Evolutionary conservation across 805 yeast genomes (phyloP).

Genomic region (Jamesozyma jinghongensis): DNA sequence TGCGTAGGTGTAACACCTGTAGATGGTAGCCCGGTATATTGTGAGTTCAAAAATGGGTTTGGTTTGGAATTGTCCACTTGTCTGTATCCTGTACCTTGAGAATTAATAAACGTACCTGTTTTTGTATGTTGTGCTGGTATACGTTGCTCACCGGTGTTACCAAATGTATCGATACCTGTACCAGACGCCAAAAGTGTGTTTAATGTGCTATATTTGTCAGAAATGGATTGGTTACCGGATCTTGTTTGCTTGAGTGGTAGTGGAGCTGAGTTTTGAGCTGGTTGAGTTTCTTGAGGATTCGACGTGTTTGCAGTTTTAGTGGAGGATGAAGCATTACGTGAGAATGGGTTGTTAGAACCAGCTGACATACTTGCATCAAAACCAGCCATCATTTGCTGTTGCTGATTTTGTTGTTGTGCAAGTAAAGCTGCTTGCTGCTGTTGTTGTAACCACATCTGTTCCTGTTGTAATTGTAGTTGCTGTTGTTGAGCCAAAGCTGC

Average conservation of each 20-base stretch:
- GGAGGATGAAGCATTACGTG: conserved; percentile 24
- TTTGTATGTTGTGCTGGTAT: conserved; percentile 90
- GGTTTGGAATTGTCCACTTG: conserved; percentile 34
- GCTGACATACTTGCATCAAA: conserved; percentile 39
- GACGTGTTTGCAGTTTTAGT: conserved; percentile 4
- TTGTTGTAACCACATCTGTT: conserved; percentile 22
- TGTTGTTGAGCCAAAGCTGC: conserved; percentile 26
- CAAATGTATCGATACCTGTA: conserved; percentile 85
- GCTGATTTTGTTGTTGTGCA: conserved; percentile 35
- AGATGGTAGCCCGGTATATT: conserved; percentile 64
- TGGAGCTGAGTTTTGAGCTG: conserved; percentile 7
- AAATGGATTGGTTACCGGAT: conserved; percentile 49
- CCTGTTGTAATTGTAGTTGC: conserved; percentile 20
- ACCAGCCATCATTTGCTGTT: conserved; percentile 20
- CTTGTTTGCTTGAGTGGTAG: conserved; percentile 38
- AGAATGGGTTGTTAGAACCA: conserved; percentile 75
- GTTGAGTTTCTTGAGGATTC: background rate
- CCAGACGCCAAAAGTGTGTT: conserved; percentile 75
- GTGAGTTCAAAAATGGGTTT: conserved; percentile 43
- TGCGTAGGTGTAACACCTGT: conserved; percentile 64
- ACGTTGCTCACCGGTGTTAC: conserved; percentile 40
- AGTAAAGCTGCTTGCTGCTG: conserved; percentile 12
- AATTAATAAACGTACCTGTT: conserved; percentile 71
- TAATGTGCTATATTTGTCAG: conserved; percentile 58
- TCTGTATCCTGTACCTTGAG: conserved; percentile 77